Percentiles rank a stretch among this genome's conserved stretches.
These are phyloP conservation scores for Chlamydomonas urium DNA, from an alignment of 139 green algal species.

Conservation along the genomic window DNA sequence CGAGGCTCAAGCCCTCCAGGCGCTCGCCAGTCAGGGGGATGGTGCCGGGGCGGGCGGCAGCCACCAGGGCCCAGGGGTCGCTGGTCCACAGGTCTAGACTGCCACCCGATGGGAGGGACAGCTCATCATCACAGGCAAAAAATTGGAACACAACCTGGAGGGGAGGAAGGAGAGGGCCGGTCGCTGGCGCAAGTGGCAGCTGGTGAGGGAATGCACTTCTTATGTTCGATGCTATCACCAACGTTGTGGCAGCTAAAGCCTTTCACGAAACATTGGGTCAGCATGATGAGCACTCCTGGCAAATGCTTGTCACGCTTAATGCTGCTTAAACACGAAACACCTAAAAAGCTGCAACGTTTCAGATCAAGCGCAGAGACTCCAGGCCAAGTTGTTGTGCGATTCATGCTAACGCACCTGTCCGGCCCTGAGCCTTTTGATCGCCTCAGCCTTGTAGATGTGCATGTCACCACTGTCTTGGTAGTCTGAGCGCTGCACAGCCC, in stretches of 20 bases:
- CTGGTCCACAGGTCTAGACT: slow-evolving; percentile 5
- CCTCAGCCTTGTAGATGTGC: slow-evolving; percentile 1
- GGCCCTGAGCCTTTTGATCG: neutral
- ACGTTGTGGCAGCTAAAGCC: no score
- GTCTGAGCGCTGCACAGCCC: neutral
- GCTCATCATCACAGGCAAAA: neutral
- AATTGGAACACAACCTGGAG: slow-evolving; percentile 10
- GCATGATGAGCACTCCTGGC: no score
- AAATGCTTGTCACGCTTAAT: no score
- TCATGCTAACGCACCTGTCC: neutral
- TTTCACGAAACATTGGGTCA: no score
- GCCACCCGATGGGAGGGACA: neutral
- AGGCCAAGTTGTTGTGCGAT: neutral
- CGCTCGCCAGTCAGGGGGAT: slow-evolving; percentile 12
- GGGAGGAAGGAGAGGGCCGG: neutral
- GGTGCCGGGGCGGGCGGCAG: neutral
- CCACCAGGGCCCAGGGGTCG: slow-evolving; percentile 9
- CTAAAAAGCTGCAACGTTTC: neutral
- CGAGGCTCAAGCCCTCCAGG: slow-evolving; percentile 25
- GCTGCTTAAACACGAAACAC: neutral
- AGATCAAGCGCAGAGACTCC: neutral
- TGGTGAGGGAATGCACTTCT: neutral
- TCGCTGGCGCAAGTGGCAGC: neutral
- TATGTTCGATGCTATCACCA: no score
- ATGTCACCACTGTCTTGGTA: neutral